Base-by-base conservation (phyloP, 2,329 filamentous ascomycete genomes). In the Pseudogymnoascus sp. region DNA sequence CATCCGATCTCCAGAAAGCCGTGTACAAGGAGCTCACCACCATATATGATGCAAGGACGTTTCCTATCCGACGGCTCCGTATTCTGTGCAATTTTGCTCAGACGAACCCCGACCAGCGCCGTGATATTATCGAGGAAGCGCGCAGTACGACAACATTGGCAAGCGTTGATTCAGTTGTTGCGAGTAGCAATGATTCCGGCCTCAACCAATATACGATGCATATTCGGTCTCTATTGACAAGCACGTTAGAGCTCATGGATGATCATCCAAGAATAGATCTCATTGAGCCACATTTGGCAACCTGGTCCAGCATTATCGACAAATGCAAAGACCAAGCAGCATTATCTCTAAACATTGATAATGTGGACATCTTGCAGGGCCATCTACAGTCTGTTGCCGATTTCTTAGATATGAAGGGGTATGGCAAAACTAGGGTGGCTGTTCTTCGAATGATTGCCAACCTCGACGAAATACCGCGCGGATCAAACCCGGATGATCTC, bases 331-430 rank as follows among this genome's bases (percentile, higher is more conserved):
- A 78, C 35, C 74, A 76, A 72, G 68, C 74, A 6, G 72, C 75
- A 6, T 66, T 87, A 16, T 64, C 74, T 12, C 69, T 72, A 11
- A 71, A 73, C 12, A 70, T 88, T n/a, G 81, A 84, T 53, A 78
- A 84, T 67, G 68, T 77, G 6, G 76, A 78, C 16, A 73, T 75
- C 53, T 79, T 83, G 71, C 66, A 83, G 12, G 69, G 77, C 31
- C 81, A 85, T 60, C 73, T 89, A 38, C 77, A 80, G 62, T 77
- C 79, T 1, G 73, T 84, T 41, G 76, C 81, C 6, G 82, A 86
- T 63, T 88, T 81, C 67, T 76, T 86, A 4, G 80, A 81, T 59
- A 80, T 85, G 41, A 80, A 83, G 63, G 85, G 84, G 1, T 75
- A 82, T 33, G 81, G 81, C 67, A 78, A 78, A 59, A 70, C 78